Conservation (phyloP, 2,329 filamentous ascomycete genomes). For the Trichoderma afroharzianum region DNA sequence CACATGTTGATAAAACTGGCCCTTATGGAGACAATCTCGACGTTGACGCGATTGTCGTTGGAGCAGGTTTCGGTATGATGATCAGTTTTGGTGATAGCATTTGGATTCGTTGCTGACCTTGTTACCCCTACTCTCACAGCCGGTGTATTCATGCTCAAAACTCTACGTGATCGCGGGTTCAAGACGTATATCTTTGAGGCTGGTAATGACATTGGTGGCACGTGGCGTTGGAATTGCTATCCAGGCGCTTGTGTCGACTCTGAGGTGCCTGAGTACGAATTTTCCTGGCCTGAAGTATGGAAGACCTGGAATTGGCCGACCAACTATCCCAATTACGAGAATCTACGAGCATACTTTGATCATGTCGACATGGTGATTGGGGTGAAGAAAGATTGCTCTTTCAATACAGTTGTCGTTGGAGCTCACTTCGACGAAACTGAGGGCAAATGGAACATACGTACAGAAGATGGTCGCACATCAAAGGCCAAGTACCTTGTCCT, state of each 20-base stretch:
- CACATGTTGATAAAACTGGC: conserved; percentile 31
- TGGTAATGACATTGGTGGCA: conserved; percentile 48
- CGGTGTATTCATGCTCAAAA: conserved; percentile 50
- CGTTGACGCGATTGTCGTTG: conserved; percentile 43
- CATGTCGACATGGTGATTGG: conserved; percentile 53
- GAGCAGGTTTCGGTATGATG: conserved; percentile 41
- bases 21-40: conserved; percentile 43
- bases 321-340: conserved; percentile 48
- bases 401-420: conserved; percentile 52
- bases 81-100: neutral
- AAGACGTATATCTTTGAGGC: conserved; percentile 51
- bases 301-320: conserved; percentile 55
- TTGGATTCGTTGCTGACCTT: neutral
- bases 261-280: conserved; percentile 51
- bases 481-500: conserved; percentile 51
- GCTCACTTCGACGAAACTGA: conserved; percentile 47
- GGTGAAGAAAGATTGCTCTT: conserved; percentile 54
- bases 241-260: conserved; percentile 54
- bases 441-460: conserved; percentile 49
- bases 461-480: conserved; percentile 46
- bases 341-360: conserved; percentile 57
- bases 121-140: conserved; percentile 23
- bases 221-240: conserved; percentile 56
- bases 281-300: conserved; percentile 48
- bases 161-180: conserved; percentile 47